These are phyloP conservation scores for Mucor plumbeus DNA, from an alignment of 371 early-diverging fungal genomes.

Conservation along the genomic window DNA sequence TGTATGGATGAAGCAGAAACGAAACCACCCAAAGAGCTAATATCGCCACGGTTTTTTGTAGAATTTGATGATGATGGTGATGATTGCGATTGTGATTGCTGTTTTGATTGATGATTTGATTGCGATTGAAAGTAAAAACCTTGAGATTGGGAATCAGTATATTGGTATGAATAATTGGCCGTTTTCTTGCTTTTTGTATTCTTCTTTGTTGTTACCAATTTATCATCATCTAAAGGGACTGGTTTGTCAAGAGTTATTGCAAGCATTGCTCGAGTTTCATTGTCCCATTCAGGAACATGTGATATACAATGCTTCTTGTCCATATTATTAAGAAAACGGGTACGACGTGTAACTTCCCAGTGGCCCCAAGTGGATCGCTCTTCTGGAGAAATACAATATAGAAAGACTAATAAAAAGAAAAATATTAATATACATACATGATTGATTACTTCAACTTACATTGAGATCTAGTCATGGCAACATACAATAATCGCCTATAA, in stretches of 20 bases:
- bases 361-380: constrained; percentile 14
- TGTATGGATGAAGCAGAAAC: not conserved
- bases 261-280: constrained; percentile 8
- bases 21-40: not conserved
- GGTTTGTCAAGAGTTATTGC: constrained; percentile 11
- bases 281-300: constrained; percentile 9
- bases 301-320: not conserved
- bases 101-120: not conserved
- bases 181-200: not conserved
- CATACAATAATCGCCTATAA: constrained; percentile 52
- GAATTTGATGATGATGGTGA: not conserved
- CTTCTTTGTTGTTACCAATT: not conserved
- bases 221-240: constrained; percentile 10
- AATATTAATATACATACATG: not conserved
- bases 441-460: constrained; percentile 5
- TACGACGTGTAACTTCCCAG: not conserved
- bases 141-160: not conserved
- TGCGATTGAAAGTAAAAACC: not conserved
- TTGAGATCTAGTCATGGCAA: constrained; percentile 60
- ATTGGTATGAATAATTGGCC: not conserved
- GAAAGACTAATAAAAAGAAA: constrained; percentile 13
- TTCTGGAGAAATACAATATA: constrained; percentile 19
- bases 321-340: constrained; percentile 9
- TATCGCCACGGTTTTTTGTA: not conserved
- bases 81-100: not conserved